A percentile compares a stretch with the other conserved stretches of the same genome.
phyloP scores from a whole-genome alignment of 1,284 basidiomycete genomes.

The Lentinula novae-zelandiae region DNA sequence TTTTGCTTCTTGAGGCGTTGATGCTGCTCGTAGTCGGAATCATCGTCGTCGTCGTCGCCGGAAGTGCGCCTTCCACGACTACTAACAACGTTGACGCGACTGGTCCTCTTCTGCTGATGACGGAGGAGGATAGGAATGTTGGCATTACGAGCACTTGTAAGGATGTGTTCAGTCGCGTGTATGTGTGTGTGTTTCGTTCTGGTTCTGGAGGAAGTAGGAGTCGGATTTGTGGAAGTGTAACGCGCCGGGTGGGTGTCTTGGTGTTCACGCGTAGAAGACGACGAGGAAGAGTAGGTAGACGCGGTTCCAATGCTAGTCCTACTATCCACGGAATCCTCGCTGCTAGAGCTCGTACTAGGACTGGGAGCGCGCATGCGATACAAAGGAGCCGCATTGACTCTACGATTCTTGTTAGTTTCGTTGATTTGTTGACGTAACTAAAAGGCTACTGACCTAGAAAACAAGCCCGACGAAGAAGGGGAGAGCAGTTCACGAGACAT shows the following conservation, averaged over 20 bases:
- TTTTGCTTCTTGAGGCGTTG: background rate
- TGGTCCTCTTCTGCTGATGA: background rate
- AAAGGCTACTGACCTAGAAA: background rate
- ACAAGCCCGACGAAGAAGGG: background rate
- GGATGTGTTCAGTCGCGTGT: background rate
- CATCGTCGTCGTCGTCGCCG: background rate
- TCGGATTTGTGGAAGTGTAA: background rate
- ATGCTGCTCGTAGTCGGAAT: constrained; percentile 2
- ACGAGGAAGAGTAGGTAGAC: background rate
- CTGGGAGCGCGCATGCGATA: background rate
- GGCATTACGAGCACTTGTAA: background rate
- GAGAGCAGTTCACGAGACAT: background rate
- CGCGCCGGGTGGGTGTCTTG: background rate
- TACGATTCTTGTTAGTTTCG: background rate
- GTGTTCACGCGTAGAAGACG: background rate
- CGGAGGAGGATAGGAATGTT: background rate
- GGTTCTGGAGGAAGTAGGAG: background rate
- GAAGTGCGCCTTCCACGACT: background rate
- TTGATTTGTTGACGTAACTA: background rate
- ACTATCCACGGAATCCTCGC: background rate
- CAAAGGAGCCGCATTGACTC: background rate
- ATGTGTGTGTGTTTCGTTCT: background rate
- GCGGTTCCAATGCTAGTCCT: background rate
- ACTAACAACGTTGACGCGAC: background rate
- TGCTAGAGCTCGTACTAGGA: background rate